A percentile compares a stretch with the other conserved stretches of the same genome.
phyloP scores from a whole-genome alignment of 1,284 basidiomycete species.

The Xerocomus amazonicus region DNA sequence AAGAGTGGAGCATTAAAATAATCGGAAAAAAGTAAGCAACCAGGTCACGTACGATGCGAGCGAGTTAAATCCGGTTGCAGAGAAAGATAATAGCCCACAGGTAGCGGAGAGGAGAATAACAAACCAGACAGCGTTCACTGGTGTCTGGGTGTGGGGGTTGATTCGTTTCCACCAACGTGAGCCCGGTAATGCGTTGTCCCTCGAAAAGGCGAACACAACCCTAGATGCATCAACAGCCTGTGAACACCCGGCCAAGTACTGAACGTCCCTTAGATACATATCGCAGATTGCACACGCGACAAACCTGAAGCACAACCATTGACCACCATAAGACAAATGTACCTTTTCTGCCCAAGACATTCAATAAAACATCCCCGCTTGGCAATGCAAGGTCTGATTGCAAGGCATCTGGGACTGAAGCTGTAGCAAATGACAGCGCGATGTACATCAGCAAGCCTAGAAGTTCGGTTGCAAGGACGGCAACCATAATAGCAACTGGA shows the following conservation, averaged over 20 bases:
- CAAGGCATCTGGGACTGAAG: slow-evolving; percentile 49
- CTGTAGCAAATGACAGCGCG: slow-evolving; percentile 56
- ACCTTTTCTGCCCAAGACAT: slow-evolving; percentile 57
- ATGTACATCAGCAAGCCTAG: slow-evolving; percentile 65
- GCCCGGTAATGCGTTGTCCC: slow-evolving; percentile 67
- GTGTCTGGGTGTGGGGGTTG: slow-evolving; percentile 53
- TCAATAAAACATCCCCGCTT: slow-evolving; percentile 63
- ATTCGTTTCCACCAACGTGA: slow-evolving; percentile 62
- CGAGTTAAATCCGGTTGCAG: slow-evolving; percentile 52
- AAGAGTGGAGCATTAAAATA: neutral
- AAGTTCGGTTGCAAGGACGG: slow-evolving; percentile 50
- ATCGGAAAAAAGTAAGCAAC: neutral
- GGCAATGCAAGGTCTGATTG: slow-evolving; percentile 49
- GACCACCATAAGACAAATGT: slow-evolving; percentile 64
- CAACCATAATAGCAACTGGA: slow-evolving; percentile 70
- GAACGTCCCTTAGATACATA: neutral
- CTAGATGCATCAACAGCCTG: slow-evolving; percentile 67
- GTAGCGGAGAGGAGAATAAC: slow-evolving; percentile 53
- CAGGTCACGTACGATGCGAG: slow-evolving; percentile 49
- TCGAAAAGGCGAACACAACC: slow-evolving; percentile 66
- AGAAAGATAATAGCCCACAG: slow-evolving; percentile 61
- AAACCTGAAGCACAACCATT: slow-evolving; percentile 60
- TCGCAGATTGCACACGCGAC: slow-evolving; percentile 3
- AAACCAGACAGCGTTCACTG: slow-evolving; percentile 67
- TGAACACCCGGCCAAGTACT: slow-evolving; percentile 51